Percentiles rank a stretch among this genome's conserved stretches.
phyloP scores from a whole-genome alignment of 148 eudicot species.

The Rhododendron williamsianum region DNA sequence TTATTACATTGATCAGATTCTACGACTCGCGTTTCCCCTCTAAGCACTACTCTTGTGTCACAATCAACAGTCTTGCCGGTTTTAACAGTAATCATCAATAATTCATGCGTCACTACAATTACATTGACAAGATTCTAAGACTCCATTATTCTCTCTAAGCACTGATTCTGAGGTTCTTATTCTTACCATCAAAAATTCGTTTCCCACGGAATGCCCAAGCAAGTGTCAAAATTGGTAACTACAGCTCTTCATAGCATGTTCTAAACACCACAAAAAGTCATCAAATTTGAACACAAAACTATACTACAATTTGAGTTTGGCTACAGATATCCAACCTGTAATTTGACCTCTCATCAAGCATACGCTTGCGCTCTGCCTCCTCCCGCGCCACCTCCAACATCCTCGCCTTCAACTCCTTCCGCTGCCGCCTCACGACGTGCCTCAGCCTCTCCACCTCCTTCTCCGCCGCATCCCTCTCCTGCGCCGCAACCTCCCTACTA shows the following conservation, averaged over 20 bases:
- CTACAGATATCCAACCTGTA: conserved; percentile 52
- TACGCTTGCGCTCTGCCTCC: conserved; percentile 88
- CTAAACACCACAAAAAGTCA: neutral
- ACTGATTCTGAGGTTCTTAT: neutral
- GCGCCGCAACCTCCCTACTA: conserved; percentile 53
- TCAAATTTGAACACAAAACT: neutral
- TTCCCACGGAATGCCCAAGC: neutral
- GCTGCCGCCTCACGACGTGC: conserved; percentile 68
- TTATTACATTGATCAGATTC: neutral
- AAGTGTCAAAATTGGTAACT: neutral
- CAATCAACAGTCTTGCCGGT: neutral
- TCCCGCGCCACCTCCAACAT: conserved; percentile 94
- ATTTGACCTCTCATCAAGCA: conserved; percentile 87
- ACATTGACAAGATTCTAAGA: no score
- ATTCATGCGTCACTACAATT: neutral
- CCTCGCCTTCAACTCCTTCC: conserved; percentile 80
- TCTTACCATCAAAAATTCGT: neutral
- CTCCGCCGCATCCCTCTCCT: conserved; percentile 83
- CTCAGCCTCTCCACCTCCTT: conserved; percentile 95
- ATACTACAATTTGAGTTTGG: neutral
- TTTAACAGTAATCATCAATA: neutral
- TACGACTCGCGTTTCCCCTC: neutral
- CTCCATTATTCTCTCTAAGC: neutral
- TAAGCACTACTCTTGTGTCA: neutral
- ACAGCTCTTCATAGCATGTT: neutral